Evolutionary conservation across 768 basidiomycete genomes (phyloP), one percentile per base, ranked within the genome.

Genomic region (Dioszegia crocea): DNA sequence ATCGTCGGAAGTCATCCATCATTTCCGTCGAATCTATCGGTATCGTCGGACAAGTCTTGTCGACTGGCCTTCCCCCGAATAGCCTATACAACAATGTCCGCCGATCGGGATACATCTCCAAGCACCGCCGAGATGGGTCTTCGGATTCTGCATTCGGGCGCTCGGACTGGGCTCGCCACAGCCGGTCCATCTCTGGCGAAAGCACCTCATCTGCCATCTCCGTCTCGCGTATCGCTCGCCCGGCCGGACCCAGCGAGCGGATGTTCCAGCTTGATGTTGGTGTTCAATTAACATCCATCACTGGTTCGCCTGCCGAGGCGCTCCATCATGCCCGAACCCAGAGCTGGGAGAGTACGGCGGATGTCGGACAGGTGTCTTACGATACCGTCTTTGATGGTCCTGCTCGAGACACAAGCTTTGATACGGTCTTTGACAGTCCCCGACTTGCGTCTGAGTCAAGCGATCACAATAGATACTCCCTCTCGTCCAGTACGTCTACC

Each of bases 201-300:
- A 70, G 67, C 40, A 60, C 55, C 12, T 44, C 36, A 1, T 73
- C 69, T 1, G 55, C 38, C n/a, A 45, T 62, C 10, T 63, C 67
- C 4, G 50, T 62, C 4, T 55, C 58, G 40, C 48, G 64, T 4
- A 41, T 76, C 30, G 68, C 44, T 39, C 57, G 75, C 21, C 75
- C 75, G 21, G 40, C 40, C 21, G 73, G 70, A 33, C 58, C 73
- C 2, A 70, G 73, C 0, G 75, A 76, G 17, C 43, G 71, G 50
- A 76, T 76, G 73, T 76, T 74, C 62, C 60, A 68, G 39, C 66
- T 71, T 4, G 68, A 74, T 40, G 63, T 59, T 9, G 71, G 64
- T 11, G 68, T 70, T 0, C 66, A 70, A 45, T 39, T 73, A 2
- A 65, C 68, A 30, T 63, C 69, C 16, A 73, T 70, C 48, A 67